phyloP scores from a whole-genome alignment of 441 rosid species.

The Gossypium gossypioides region DNA sequence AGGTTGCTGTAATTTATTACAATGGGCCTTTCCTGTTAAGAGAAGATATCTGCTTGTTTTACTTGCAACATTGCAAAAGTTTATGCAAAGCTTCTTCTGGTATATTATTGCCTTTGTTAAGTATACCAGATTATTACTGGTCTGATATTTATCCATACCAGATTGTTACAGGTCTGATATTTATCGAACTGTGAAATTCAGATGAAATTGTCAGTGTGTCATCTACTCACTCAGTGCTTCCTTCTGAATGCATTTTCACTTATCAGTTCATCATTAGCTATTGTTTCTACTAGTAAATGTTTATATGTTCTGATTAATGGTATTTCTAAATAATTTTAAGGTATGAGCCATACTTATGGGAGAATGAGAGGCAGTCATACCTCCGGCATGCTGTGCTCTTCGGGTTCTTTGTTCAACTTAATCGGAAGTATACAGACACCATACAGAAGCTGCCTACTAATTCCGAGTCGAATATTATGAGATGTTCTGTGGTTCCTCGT shows the following conservation, averaged over 20 bases:
- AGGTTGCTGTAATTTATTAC: neutral
- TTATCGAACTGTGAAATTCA: neutral
- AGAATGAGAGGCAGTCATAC: constrained; percentile 83
- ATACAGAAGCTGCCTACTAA: constrained; percentile 80
- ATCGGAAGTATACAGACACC: constrained; percentile 74
- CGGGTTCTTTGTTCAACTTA: constrained; percentile 95
- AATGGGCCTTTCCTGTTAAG: neutral
- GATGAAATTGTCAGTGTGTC: neutral
- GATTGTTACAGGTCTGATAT: neutral
- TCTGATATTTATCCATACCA: neutral
- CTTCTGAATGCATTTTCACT: neutral
- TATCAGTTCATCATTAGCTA: neutral
- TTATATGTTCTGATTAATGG: neutral
- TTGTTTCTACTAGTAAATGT: neutral
- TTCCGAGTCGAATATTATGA: constrained; percentile 88
- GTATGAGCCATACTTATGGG: constrained; percentile 93
- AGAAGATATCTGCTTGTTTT: neutral
- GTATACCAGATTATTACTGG: too few relatives aligned
- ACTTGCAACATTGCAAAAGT: neutral
- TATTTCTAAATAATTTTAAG: constrained; percentile 28
- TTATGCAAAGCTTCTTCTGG: neutral
- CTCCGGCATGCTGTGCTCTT: constrained; percentile 91
- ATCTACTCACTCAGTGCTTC: neutral
- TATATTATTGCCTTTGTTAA: too few relatives aligned
- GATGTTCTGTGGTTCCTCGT: constrained; percentile 87